A percentile compares a stretch with the other conserved stretches of the same genome.
phyloP scores from a whole-genome alignment of 2,329 filamentous ascomycete genomes.

The Xylariales sp. region DNA sequence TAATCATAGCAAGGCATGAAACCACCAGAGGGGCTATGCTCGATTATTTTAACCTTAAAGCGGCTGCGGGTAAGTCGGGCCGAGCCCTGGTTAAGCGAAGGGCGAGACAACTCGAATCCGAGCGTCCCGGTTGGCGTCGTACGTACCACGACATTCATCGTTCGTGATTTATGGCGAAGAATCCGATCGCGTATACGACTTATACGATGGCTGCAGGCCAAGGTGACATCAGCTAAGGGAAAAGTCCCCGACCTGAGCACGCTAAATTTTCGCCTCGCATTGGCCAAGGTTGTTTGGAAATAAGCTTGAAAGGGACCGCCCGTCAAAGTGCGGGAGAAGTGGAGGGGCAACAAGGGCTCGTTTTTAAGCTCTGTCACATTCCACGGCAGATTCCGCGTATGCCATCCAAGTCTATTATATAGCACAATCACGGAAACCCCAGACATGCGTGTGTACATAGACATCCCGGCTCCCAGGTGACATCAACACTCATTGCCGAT shows the following conservation, averaged over 20 bases:
- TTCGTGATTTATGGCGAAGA: not conserved
- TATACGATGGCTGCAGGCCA: not conserved
- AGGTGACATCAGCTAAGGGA: not conserved
- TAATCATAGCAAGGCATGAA: constrained; percentile 5
- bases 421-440: not conserved
- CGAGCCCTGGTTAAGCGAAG: constrained; percentile 5
- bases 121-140: not conserved
- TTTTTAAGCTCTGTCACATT: not conserved
- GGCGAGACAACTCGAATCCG: not conserved
- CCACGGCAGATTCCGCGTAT: constrained; percentile 10
- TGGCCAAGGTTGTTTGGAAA: not conserved
- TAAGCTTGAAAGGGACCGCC: not conserved
- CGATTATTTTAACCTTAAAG: not conserved
- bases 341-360: constrained; percentile 2
- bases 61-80: not conserved
- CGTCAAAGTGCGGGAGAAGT: constrained; percentile 1
- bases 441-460: not conserved
- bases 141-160: not conserved
- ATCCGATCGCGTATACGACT: not conserved
- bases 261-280: not conserved
- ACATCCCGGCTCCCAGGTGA: not conserved
- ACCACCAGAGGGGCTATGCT: constrained; percentile 7
- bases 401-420: not conserved
- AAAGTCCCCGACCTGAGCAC: constrained; percentile 11
- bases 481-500: not conserved